Evolutionary conservation across 2,329 filamentous ascomycete species (phyloP), one percentile per base, ranked within the genome.

Genomic region (Aspergillus ochraceoroseus): DNA sequence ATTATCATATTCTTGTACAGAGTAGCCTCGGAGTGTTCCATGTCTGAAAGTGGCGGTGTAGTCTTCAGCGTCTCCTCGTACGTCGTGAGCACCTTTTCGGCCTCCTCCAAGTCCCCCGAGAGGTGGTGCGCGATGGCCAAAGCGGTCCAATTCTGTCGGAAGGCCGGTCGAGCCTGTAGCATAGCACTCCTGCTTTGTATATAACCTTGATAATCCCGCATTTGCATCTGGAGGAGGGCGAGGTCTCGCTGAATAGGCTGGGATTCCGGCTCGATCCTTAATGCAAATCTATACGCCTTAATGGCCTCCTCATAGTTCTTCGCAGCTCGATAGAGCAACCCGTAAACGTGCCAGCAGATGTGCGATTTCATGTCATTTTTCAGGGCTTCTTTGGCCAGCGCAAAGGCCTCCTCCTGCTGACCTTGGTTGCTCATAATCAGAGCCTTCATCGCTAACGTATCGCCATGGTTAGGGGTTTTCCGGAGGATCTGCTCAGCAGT

Each of bases 231-330:
- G 45, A 98, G 77, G 47, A 94, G 79, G 35, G 92, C 90, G 46
- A 98, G 74, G 61, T 98, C 94, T 51, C 92, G 80, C 65, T 94
- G 87, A 56, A 98, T 98, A 65, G 95, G 90, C 48, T 80, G 76
- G 9, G 87, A 95, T 14, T 94, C 88, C n/a, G 94, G 90, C 60
- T 98, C 92, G 45, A 96, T 77, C 62, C 80, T 82, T 55, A 98
- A 72, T 11, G 92, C 92, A 66, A 94, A 95, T 64, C 94, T 94
- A 74, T 98, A 98, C 43, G 92, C 94, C 74, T 96, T 96, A 71
- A 95, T 95, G 7, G 94, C 90, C 70, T 96, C 92, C 65, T 96
- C 92, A 57, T 94, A 96, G 69, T 98, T 96, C 76, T 96, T 96
- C 61, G 85, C 84, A 33, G 87, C 83, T 36, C 90, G 83, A 70